Evolutionary conservation across 768 basidiomycete species (phyloP), one percentile per base, ranked within the genome.

Genomic region (Suillus subalutaceus): DNA sequence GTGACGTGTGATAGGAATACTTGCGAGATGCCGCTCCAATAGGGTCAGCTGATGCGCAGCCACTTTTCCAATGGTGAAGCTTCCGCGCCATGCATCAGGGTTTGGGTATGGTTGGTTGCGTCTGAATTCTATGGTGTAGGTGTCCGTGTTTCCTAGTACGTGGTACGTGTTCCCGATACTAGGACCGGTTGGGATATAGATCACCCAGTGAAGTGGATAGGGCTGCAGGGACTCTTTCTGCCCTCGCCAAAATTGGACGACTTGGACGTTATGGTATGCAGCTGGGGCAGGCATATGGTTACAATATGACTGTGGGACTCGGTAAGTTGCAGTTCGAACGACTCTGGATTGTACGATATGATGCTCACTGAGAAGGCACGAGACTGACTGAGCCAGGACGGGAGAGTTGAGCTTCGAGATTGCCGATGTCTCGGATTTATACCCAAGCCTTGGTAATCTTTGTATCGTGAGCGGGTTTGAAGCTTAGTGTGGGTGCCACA

Each of bases 231-330:
- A 65, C 9, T 23, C 38, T 40, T 26, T 18, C 23, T 38, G 67
- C 37, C 40, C 64, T 37, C 70, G 77, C 72, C 71, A 77, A 64
- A 77, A 78, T 38, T 78, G 77, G 61, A 60, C 67, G 52, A 77
- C 65, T 23, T 74, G 73, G 66, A 78, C 66, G 2, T 72, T 65
- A 67, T 69, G 69, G 62, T 60, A 67, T 1, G 69, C 69, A 0
- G 66, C 35, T 0, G 73, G 73, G 20, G 73, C 72, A 18, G 52
- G 67, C 30, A 74, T 66, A 2, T 41, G 40, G 15, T 58, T 40
- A 23, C 16, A 58, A 26, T 38, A 26, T 30, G 8, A 16, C 58
- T 59, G 26, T 18, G 23, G 16, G n/a, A 30, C 6, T 12, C 23
- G 23, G 58, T 41, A 59, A 59, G 38, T 41, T 18, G 26, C 26